Conservation (phyloP, 805 yeast species). For the Crinitomyces ghanaensis region DNA sequence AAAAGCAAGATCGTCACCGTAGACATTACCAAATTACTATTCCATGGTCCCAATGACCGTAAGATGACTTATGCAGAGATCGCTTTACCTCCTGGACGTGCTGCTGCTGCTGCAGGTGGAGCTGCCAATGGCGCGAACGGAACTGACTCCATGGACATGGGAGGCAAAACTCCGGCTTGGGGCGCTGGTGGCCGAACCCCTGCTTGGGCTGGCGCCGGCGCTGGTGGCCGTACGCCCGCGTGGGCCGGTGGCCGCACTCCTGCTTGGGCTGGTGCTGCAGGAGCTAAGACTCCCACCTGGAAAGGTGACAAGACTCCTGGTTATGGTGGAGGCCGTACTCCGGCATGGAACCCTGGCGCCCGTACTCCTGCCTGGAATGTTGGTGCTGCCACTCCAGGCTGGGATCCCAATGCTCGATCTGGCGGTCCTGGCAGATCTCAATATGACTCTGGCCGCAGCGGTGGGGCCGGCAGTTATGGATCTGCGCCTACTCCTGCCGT, state of each 20-base stretch:
- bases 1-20: slow-evolving; percentile 81
- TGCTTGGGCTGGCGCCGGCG: slow-evolving; percentile 35
- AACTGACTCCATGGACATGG: slow-evolving; percentile 6
- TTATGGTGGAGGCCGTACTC: slow-evolving; percentile 23
- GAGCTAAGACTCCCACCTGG: slow-evolving; percentile 34
- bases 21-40: slow-evolving; percentile 66
- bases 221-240: slow-evolving; percentile 34
- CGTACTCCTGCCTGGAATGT: slow-evolving; percentile 31
- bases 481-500: slow-evolving; percentile 27
- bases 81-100: slow-evolving; percentile 25
- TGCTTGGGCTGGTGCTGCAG: slow-evolving; percentile 36
- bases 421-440: slow-evolving; percentile 16
- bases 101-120: too few relatives aligned
- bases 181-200: slow-evolving; percentile 39
- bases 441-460: slow-evolving; percentile 16
- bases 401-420: slow-evolving; percentile 26
- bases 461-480: slow-evolving; percentile 16
- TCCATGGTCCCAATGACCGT: slow-evolving; percentile 50
- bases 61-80: slow-evolving; percentile 13
- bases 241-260: slow-evolving; percentile 41
- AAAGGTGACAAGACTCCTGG: slow-evolving; percentile 34
- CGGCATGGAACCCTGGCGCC: slow-evolving; percentile 9
- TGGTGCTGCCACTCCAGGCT: slow-evolving; percentile 36
- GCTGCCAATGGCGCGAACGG: slow-evolving; percentile 5
- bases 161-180: slow-evolving; percentile 25